Evolutionary conservation across 192 early-diverging fungal species (phyloP), one percentile per base, ranked within the genome.

Genomic region (Diversispora eburnea): DNA sequence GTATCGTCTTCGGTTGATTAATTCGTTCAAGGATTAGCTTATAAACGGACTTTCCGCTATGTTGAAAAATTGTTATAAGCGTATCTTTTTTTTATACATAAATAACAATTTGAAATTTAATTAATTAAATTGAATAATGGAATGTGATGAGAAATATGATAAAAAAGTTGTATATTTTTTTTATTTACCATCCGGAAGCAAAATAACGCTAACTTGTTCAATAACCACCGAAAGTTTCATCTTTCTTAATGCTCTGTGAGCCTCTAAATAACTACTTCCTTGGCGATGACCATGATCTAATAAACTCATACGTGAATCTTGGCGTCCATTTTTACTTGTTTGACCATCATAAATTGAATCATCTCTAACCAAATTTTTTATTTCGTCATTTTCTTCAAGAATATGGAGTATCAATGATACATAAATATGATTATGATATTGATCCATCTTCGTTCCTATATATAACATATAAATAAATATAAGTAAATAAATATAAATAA

Each of bases 171-270:
- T 25, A 12, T 15, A 20, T 43, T 67, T 42, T 49, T 33, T 33
- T 33, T 33, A 41, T 5, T 68, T 42, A 47, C 79, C 75, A 41
- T 77, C 77, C 4, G 49, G 8, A 17, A 83, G 33, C 41, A 83
- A 60, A 55, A 83, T 79, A 17, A 83, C 74, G 33, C 70, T 80
- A 33, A 78, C 79, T 48, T 77, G 79, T 61, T 83, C 82, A 62
- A 83, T 48, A 49, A n/a, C 13, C 41, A 75, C 74, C 39, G 55
- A 12, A 5, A 68, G 22, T 41, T 57, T 52, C 15, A 33, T 15
- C 12, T 56, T 65, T 22, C 74, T 72, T 3, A 54, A 46, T 4
- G 67, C 9, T 39, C 62, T 69, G 25, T 73, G 71, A 20, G 60
- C 19, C 25, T 72, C 71, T 17, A 72, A 71, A 10, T 55, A 60